Conservation (phyloP, 192 early-diverging fungal species). For the Dissophora globulifera region DNA sequence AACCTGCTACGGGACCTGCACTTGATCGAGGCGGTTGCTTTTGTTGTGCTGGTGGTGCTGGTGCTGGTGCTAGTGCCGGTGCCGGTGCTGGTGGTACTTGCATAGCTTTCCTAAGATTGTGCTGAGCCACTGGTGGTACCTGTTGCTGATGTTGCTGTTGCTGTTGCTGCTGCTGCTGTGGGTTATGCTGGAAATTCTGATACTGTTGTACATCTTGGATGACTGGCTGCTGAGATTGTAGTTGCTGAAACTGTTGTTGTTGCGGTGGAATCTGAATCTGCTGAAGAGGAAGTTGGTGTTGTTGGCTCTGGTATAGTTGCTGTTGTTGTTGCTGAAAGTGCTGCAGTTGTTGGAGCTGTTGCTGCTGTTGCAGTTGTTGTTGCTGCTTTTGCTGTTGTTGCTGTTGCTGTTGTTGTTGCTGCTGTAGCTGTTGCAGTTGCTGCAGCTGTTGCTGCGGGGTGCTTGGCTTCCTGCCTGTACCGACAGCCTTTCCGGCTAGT, state of each 20-base stretch:
- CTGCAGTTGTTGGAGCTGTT: neutral
- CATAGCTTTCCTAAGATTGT: too few species aligned
- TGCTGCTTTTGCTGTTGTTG: too few species aligned
- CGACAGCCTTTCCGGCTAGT: too few species aligned
- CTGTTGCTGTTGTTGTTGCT: constrained; percentile 24
- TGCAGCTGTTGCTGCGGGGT: too few species aligned
- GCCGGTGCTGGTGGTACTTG: constrained; percentile 27
- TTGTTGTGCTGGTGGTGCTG: constrained; percentile 33
- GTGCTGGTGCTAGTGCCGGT: neutral
- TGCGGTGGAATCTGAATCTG: neutral
- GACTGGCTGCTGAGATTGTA: too few species aligned
- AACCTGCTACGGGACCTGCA: too few species aligned
- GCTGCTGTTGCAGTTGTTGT: constrained; percentile 5
- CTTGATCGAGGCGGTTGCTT: constrained; percentile 11
- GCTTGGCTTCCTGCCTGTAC: too few species aligned
- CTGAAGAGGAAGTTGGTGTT: neutral
- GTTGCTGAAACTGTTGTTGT: neutral
- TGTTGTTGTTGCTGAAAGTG: neutral
- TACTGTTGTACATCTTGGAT: too few species aligned
- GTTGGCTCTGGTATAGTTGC: neutral
- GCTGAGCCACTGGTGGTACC: neutral
- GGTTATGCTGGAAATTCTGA: neutral
- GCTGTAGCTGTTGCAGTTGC: constrained; percentile 19
- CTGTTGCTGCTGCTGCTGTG: neutral
- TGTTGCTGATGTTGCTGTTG: neutral